Base-by-base conservation (phyloP, 352 stramenopile species). In the Phytophthora fragariaefolia region DNA sequence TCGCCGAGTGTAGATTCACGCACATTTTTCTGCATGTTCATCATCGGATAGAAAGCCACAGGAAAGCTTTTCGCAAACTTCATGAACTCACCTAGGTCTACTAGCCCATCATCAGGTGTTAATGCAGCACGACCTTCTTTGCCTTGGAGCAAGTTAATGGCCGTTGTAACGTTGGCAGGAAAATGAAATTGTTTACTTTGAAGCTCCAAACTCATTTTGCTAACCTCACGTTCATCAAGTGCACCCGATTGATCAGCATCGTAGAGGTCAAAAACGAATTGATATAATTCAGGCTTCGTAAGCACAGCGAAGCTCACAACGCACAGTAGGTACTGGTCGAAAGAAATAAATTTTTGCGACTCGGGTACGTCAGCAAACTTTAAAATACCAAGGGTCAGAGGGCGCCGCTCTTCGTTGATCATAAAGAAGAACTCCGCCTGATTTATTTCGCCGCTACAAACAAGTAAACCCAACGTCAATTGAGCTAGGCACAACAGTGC, bases 341-440 rank as follows among this genome's bases (percentile, higher is more conserved):
- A 90, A 2, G 77, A 86, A 20, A 92, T 49, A 55, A 83, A 86
- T 55, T 89, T 89, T 66, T 82, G 73, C 18, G 80, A 58, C 0
- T 30, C 48, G 1, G 58, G 26, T 27, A 92, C 64, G 30, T 74
- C 67, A 1, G 61, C 80, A 50, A 85, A 79, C 26, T 69, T 61
- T 9, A 90, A 73, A 32, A 92, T 80, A 18, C 83, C 82, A 18
- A 77, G 65, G 30, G 81, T 90, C 50, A 92, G 60, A 10, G 77
- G 71, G 0, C 82, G 65, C n/a, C 68, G 63, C 6, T 86, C 77
- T 30, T 92, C 83, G 27, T 79, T 79, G 57, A 90, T 81, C 69
- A 92, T 90, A 40, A 77, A 90, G 61, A 87, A 92, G 47, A 92
- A 90, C 59, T 92, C 83, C 2, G 79, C 80, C 34, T 90, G 83